A percentile compares a stretch with the other conserved stretches of the same genome.
Evolutionary conservation across 2,329 filamentous ascomycete species (phyloP).

Genomic region (Cladosporium cucumerinum): DNA sequence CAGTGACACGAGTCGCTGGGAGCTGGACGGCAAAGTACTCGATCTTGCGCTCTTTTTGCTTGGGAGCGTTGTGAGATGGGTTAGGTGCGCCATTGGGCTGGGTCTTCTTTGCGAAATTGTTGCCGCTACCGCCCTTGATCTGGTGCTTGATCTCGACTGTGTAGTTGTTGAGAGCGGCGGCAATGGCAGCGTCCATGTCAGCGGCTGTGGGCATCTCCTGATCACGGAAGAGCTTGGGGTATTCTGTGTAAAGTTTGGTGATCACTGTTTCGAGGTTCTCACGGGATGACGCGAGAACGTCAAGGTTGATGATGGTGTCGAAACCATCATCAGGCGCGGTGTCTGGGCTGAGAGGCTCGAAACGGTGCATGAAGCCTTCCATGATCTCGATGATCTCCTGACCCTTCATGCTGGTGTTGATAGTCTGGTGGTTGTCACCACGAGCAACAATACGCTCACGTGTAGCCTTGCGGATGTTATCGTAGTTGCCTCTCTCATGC

Average conservation of each 20-base stretch:
- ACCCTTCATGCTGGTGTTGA: constrained; percentile 75
- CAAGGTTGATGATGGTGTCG: constrained; percentile 78
- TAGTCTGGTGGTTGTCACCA: constrained; percentile 97
- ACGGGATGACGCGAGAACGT: constrained; percentile 72
- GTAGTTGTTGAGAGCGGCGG: constrained; percentile 72
- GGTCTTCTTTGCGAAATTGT: constrained; percentile 29
- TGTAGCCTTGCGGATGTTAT: constrained; percentile 72
- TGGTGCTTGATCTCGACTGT: constrained; percentile 71
- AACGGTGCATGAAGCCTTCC: constrained; percentile 86
- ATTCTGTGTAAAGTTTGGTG: constrained; percentile 66
- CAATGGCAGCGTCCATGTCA: constrained; percentile 76
- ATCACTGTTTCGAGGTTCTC: constrained; percentile 81
- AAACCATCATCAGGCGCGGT: constrained; percentile 75
- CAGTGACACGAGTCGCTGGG: constrained; percentile 49
- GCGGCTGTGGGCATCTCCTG: constrained; percentile 63
- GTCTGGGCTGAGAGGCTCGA: constrained; percentile 70
- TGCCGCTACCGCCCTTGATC: constrained; percentile 56
- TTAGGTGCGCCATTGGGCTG: constrained; percentile 33
- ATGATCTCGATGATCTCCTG: constrained; percentile 83
- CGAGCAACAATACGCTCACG: constrained; percentile 75
- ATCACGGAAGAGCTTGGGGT: constrained; percentile 68
- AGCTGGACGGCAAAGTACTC: constrained; percentile 65
- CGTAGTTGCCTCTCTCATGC: constrained; percentile 66
- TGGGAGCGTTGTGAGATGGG: constrained; percentile 22
- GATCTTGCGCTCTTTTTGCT: constrained; percentile 51